Evolutionary conservation across 345 rosid species (phyloP).

Genomic region (Cardamine chenopodiifolia): DNA sequence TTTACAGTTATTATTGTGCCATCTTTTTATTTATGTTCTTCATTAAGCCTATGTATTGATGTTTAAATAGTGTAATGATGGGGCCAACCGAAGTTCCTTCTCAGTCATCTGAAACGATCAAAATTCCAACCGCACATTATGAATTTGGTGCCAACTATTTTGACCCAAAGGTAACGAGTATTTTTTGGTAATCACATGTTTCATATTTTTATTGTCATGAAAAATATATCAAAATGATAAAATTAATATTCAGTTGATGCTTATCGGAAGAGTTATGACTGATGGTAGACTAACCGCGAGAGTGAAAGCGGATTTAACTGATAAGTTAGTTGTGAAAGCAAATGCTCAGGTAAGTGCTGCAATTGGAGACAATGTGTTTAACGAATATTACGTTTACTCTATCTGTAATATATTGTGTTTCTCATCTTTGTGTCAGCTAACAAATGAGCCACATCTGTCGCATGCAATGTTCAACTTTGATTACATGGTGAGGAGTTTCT

Average conservation of each 20-base stretch:
- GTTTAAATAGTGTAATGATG: conserved; percentile 72
- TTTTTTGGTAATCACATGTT: background rate
- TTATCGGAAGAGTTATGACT: conserved; percentile 82
- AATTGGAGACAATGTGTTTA: background rate
- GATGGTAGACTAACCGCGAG: conserved; percentile 93
- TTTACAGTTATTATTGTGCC: background rate
- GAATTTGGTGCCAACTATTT: conserved; percentile 93
- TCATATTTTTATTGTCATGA: conserved; percentile 1
- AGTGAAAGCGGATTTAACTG: conserved; percentile 84
- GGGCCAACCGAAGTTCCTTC: conserved; percentile 94
- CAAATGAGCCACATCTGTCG: conserved; percentile 83
- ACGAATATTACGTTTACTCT: background rate
- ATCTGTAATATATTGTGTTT: background rate
- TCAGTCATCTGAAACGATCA: conserved; percentile 78
- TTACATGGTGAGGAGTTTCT: conserved; percentile 65
- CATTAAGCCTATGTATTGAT: conserved; percentile 13
- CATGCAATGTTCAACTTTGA: conserved; percentile 87
- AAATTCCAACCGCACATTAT: conserved; percentile 85
- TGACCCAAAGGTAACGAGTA: conserved; percentile 58
- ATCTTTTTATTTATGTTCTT: background rate
- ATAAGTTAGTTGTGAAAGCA: conserved; percentile 72
- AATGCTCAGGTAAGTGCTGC: conserved; percentile 68
- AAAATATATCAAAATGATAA: conserved; percentile 21
- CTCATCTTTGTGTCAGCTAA: conserved; percentile 57
- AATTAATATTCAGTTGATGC: conserved; percentile 64